These are phyloP conservation scores for Gossypium longicalyx DNA, from an alignment of 345 rosid genomes.

Conservation along the genomic window DNA sequence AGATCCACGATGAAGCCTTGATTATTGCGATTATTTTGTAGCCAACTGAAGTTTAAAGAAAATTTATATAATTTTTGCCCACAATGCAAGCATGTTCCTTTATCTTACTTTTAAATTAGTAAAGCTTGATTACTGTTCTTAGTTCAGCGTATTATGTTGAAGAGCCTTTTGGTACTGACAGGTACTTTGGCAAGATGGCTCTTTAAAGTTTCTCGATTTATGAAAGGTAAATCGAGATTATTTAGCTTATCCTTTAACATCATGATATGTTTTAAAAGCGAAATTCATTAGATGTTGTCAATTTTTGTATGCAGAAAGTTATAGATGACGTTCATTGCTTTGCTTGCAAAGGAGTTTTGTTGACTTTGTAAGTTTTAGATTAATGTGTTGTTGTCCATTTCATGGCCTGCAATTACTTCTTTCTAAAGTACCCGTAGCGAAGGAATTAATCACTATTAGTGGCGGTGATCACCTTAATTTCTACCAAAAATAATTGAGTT, in stretches of 20 bases:
- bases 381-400: background rate
- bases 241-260: no score
- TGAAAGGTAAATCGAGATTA: no score
- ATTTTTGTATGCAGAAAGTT: background rate
- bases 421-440: rapidly evolving
- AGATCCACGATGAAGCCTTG: background rate
- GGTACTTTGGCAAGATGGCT: background rate
- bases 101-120: background rate
- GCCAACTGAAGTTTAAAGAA: background rate
- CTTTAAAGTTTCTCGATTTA: background rate
- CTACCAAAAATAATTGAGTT: no score
- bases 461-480: no score
- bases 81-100: background rate
- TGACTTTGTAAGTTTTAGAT: background rate
- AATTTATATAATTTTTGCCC: background rate
- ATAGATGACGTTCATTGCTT: background rate
- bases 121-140: background rate
- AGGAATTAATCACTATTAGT: no score
- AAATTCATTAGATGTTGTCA: no score
- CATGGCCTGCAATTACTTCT: no score
- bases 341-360: background rate
- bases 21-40: conserved; percentile 11
- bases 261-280: no score
- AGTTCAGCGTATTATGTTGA: background rate
- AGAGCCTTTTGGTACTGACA: background rate